Evolutionary conservation across 1,284 basidiomycete species (phyloP).

Genomic region (Macrocybe sp.): DNA sequence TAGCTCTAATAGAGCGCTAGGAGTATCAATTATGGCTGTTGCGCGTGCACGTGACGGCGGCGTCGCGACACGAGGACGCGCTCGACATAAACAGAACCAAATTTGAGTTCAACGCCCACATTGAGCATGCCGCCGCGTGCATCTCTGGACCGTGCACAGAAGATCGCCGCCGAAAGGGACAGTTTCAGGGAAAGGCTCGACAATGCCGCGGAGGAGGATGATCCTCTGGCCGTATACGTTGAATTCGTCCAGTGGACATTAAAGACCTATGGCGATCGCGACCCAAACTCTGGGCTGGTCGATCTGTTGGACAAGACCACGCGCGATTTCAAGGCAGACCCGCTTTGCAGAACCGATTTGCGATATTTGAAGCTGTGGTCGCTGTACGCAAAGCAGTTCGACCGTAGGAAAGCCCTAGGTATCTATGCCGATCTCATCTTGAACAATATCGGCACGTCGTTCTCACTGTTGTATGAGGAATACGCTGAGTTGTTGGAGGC

Average conservation of each 20-base stretch:
- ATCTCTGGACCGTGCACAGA: not conserved
- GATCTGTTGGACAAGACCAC: constrained; percentile 32
- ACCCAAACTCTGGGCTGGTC: constrained; percentile 32
- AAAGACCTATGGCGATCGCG: constrained; percentile 43
- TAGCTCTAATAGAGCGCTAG: no score
- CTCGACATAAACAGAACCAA: not conserved
- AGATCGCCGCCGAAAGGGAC: constrained; percentile 26
- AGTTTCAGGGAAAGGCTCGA: constrained; percentile 27
- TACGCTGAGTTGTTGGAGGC: constrained; percentile 75
- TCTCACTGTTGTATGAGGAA: constrained; percentile 82
- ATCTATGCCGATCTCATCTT: constrained; percentile 76
- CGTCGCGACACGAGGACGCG: not conserved
- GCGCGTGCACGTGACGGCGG: not conserved
- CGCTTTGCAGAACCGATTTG: constrained; percentile 79
- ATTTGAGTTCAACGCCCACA: not conserved
- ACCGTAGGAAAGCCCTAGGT: constrained; percentile 48
- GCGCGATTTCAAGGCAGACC: constrained; percentile 74
- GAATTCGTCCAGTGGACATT: constrained; percentile 69
- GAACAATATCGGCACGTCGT: constrained; percentile 74
- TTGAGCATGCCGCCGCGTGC: no score
- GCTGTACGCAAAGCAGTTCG: constrained; percentile 68
- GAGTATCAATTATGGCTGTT: no score
- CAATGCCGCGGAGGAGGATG: constrained; percentile 54
- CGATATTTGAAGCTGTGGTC: constrained; percentile 90
- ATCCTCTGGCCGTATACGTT: constrained; percentile 62